Evolutionary conservation across 2,329 filamentous ascomycete genomes (phyloP), one percentile per base, ranked within the genome.

Genomic region (Colletotrichum sp.): DNA sequence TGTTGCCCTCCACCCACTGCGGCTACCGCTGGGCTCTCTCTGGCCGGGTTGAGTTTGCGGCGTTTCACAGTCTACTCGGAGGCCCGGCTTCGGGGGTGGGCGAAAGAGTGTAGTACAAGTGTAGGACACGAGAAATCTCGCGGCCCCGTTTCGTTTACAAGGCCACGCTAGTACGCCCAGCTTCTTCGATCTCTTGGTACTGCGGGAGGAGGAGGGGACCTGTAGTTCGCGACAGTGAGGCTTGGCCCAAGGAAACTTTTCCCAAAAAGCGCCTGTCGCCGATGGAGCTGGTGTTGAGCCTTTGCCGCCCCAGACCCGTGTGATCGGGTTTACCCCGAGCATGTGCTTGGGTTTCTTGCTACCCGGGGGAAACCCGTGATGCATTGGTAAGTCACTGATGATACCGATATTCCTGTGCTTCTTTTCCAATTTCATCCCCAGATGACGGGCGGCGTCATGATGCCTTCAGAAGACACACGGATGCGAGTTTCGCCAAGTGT

Each of bases 191-290:
- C 36, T 28, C 52, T 34, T 32, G 39, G 39, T n/a, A 48, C 39
- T 48, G 39, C 39, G 18, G 39, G 39, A 48, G 18, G 1, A 15
- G 25, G 16, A 18, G 22, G 30, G 55, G 56, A 25, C 56, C 43
- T 65, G 16, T n/a, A 34, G 73, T 64, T 75, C 73, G 56, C 22
- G 27, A 16, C 32, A 48, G 32, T 18, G 56, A 52, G 34, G 56
- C 73, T 75, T 75, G 73, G 70, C 73, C 18, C 32, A 61, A 64
- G 70, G 62, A 73, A 68, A 58, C 56, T 73, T 64, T 73, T 68
- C 70, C 70, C 27, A 48, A 64, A 43, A 13, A 15, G 28, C 56
- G 36, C 56, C 43, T 55, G 32, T 34, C n/a, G 22, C 56, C 70
- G 56, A 34, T 25, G 60, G 22, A 36, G 18, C 39, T 48, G 39